These are phyloP conservation scores for Brachypodium distachyon DNA, from an alignment of 202 grass and related monocot genomes.

Conservation along the genomic window DNA sequence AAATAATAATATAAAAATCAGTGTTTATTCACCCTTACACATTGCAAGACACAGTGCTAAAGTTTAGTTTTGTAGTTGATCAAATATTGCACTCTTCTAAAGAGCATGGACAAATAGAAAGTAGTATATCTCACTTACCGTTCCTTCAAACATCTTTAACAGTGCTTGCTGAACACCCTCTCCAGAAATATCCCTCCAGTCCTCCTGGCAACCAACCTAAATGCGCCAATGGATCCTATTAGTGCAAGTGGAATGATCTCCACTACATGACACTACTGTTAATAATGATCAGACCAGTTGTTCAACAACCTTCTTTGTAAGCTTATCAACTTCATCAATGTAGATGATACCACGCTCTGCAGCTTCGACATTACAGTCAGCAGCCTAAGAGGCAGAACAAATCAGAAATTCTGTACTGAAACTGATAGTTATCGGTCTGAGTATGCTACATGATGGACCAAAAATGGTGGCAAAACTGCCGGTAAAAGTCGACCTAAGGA, in stretches of 20 bases:
- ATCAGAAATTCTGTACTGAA: constrained; percentile 1
- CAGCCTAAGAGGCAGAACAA: constrained; percentile 31
- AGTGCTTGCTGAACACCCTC: constrained; percentile 50
- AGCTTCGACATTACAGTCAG: constrained; percentile 36
- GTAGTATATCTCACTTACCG: constrained; percentile 9
- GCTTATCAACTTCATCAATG: constrained; percentile 64
- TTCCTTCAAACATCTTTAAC: constrained; percentile 50
- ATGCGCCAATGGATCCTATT: neutral
- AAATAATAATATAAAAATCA: neutral
- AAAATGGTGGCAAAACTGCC: no score
- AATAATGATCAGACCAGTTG: neutral
- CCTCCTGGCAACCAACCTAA: constrained; percentile 3
- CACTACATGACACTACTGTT: neutral
- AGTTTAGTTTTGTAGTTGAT: neutral
- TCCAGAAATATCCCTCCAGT: constrained; percentile 38
- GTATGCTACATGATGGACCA: neutral
- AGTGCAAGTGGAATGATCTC: neutral
- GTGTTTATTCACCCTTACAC: neutral
- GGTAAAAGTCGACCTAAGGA: no score
- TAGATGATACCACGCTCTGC: constrained; percentile 53
- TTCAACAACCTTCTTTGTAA: constrained; percentile 42
- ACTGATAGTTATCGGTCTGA: neutral
- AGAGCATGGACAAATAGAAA: neutral
- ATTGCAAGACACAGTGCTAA: neutral
- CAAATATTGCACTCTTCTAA: neutral